Conservation (phyloP, 352 stramenopile species). For the Phytophthora lateralis region DNA sequence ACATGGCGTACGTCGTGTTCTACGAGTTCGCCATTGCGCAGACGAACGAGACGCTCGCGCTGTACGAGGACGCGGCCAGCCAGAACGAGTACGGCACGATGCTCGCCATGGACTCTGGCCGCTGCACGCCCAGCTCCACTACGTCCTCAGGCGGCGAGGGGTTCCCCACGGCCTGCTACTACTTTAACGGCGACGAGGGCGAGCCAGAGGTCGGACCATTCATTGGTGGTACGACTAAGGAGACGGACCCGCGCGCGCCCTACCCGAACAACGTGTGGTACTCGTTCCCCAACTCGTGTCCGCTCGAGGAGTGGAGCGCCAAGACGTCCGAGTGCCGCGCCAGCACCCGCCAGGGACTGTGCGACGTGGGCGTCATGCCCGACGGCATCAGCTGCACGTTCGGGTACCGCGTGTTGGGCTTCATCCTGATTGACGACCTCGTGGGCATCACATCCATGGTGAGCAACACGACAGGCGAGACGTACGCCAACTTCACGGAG, state of each 20-base stretch:
- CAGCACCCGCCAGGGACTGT: conserved; percentile 53
- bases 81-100: conserved; percentile 71
- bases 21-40: conserved; percentile 81
- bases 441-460: conserved; percentile 74
- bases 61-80: conserved; percentile 52
- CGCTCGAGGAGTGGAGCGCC: conserved; percentile 50
- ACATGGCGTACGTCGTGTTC: conserved; percentile 83
- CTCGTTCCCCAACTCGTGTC: conserved; percentile 80
- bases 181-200: conserved; percentile 74
- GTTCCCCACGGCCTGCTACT: conserved; percentile 64
- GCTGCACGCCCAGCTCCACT: conserved; percentile 53
- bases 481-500: conserved; percentile 64
- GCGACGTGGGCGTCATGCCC: conserved; percentile 56
- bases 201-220: conserved; percentile 73
- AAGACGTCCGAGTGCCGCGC: conserved; percentile 58
- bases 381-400: conserved; percentile 66
- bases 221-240: conserved; percentile 55
- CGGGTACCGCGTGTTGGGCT: conserved; percentile 70
- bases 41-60: conserved; percentile 76
- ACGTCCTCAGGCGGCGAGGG: conserved; percentile 35
- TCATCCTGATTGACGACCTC: conserved; percentile 72
- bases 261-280: conserved; percentile 83
- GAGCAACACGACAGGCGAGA: conserved; percentile 53
- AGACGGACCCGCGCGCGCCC: conserved; percentile 53
- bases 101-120: conserved; percentile 70